These are phyloP conservation scores for Macroventuria anomochaeta DNA, from an alignment of 2,329 filamentous ascomycete genomes.

Conservation along the genomic window DNA sequence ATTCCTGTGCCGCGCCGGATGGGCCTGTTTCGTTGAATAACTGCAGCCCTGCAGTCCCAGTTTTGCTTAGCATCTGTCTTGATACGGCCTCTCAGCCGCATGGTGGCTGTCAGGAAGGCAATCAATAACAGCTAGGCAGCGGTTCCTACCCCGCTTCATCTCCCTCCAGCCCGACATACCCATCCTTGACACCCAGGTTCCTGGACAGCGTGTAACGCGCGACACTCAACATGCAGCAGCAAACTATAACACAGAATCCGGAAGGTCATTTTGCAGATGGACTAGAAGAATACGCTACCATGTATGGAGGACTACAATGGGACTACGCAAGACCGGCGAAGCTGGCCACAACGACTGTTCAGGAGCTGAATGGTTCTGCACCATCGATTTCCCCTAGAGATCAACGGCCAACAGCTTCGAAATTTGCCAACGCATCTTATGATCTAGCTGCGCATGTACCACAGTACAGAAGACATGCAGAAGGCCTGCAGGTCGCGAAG, in stretches of 20 bases:
- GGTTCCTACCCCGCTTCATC: conserved; percentile 3
- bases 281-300: conserved; percentile 1
- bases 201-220: neutral
- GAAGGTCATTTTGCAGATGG: conserved; percentile 10
- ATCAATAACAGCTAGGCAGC: neutral
- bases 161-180: conserved; percentile 1
- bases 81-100: conserved; percentile 3
- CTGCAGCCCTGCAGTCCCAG: neutral
- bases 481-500: conserved; percentile 18
- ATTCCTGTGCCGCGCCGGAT: neutral
- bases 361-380: conserved; percentile 8
- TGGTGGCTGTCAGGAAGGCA: conserved; percentile 1
- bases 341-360: conserved; percentile 3
- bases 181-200: conserved; percentile 2
- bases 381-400: neutral
- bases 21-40: neutral
- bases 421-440: conserved; percentile 15
- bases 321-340: conserved; percentile 4
- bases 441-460: conserved; percentile 18
- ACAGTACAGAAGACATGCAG: conserved; percentile 11
- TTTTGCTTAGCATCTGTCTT: neutral
- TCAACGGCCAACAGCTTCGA: neutral
- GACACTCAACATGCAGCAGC: conserved; percentile 11
- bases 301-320: conserved; percentile 12
- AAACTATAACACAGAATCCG: neutral